A percentile compares a stretch with the other conserved stretches of the same genome.
Evolutionary conservation across 345 rosid genomes (phyloP).

Genomic region (Brassica cretica): DNA sequence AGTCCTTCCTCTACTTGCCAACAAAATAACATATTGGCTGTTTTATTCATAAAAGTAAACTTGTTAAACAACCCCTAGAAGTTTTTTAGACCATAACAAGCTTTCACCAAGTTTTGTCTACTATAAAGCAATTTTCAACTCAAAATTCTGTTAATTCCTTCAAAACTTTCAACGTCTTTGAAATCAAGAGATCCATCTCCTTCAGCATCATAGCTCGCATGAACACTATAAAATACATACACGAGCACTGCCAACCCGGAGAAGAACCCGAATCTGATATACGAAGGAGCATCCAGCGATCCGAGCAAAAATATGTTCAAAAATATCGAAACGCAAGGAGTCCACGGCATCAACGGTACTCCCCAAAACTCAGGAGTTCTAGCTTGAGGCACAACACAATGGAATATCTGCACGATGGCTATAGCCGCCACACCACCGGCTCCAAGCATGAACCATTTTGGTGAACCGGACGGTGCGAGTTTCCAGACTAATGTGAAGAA

Average conservation of each 20-base stretch:
- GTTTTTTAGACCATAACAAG: background rate
- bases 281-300: slow-evolving; percentile 67
- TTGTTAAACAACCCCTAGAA: slow-evolving; percentile 3
- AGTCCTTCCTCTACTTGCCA: background rate
- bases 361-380: slow-evolving; percentile 86
- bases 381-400: slow-evolving; percentile 61
- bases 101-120: background rate
- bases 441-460: slow-evolving; percentile 54
- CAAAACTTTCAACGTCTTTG: slow-evolving; percentile 46
- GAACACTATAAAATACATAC: slow-evolving; percentile 80
- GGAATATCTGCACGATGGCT: slow-evolving; percentile 56
- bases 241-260: slow-evolving; percentile 61
- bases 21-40: background rate
- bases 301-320: slow-evolving; percentile 79
- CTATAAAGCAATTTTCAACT: background rate
- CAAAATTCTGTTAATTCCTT: slow-evolving; percentile 41
- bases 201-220: slow-evolving; percentile 86
- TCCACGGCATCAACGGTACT: slow-evolving; percentile 89
- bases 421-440: slow-evolving; percentile 45
- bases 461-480: slow-evolving; percentile 49
- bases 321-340: slow-evolving; percentile 76
- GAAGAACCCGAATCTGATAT: slow-evolving; percentile 69
- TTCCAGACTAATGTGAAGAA: slow-evolving; percentile 65
- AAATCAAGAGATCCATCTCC: slow-evolving; percentile 46
- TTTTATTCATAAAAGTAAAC: background rate